A percentile compares a stretch with the other conserved stretches of the same genome.
Conservation (phyloP, 208 protist genomes). For the Acanthamoeba comandoni region DNA sequence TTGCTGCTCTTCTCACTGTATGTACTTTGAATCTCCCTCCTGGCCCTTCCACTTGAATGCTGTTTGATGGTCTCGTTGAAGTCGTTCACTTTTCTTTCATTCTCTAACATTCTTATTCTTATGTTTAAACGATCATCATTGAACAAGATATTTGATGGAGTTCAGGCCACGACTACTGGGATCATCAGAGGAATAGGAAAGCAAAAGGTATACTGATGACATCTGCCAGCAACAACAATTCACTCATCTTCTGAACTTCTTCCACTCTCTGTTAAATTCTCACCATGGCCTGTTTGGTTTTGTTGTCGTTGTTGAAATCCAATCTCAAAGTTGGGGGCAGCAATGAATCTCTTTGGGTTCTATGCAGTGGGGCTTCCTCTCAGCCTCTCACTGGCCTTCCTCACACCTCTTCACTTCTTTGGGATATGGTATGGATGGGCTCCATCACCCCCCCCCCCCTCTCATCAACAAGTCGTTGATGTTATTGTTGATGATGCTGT, state of each 20-base stretch:
- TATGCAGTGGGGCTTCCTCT: neutral
- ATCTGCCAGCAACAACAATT: no score
- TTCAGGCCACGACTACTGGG: constrained; percentile 1
- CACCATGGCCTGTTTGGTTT: no score
- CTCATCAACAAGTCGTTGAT: neutral
- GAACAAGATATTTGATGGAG: constrained; percentile 10
- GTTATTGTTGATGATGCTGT: neutral
- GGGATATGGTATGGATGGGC: constrained; percentile 4
- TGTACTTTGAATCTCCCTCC: neutral
- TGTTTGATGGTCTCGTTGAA: neutral
- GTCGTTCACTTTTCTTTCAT: neutral
- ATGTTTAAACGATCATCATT: neutral
- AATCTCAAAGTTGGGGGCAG: no score
- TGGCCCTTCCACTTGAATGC: neutral
- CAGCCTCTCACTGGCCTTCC: constrained; percentile 44
- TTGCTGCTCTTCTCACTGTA: constrained; percentile 22
- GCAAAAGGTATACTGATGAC: no score
- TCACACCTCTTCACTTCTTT: constrained; percentile 8
- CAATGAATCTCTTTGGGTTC: constrained; percentile 27
- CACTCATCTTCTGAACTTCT: no score
- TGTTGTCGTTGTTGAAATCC: no score
- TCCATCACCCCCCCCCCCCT: neutral
- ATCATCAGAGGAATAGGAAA: constrained; percentile 10
- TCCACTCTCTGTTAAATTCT: no score
- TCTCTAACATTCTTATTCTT: neutral